A percentile compares a stretch with the other conserved stretches of the same genome.
Conservation (phyloP, 305 asterid species). For the Rubia peregrina region DNA sequence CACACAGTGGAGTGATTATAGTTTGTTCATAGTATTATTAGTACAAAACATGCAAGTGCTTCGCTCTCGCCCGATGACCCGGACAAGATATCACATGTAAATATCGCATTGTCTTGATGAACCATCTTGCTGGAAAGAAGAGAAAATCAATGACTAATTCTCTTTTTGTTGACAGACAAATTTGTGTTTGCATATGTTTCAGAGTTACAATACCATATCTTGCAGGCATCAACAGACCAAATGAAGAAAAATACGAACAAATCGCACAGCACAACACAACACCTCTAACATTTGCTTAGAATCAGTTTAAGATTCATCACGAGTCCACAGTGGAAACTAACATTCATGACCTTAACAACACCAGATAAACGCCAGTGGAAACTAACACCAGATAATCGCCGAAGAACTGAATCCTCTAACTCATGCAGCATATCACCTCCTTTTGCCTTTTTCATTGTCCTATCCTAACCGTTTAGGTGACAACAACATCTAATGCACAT, state of each 20-base stretch:
- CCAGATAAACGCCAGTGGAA: too few species aligned
- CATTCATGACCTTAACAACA: too few species aligned
- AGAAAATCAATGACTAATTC: conserved; percentile 19
- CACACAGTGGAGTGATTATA: conserved; percentile 4
- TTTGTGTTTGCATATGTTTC: background rate
- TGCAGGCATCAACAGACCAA: background rate
- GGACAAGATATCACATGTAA: conserved; percentile 23
- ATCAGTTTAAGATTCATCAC: background rate
- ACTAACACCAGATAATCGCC: background rate
- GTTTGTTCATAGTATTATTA: conserved; percentile 16
- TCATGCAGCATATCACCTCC: background rate
- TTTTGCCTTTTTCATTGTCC: background rate
- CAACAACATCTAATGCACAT: background rate
- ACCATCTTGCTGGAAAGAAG: conserved; percentile 21
- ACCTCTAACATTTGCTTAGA: too few species aligned
- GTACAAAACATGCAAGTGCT: conserved; percentile 11
- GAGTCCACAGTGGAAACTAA: too few species aligned
- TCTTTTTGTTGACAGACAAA: conserved; percentile 2
- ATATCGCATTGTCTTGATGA: conserved; percentile 28
- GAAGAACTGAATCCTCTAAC: background rate
- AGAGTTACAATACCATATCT: background rate
- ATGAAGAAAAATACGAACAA: background rate
- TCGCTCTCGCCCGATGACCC: conserved; percentile 11
- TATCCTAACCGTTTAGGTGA: too few species aligned
- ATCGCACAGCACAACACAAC: background rate